A percentile compares a stretch with the other conserved stretches of the same genome.
Conservation (phyloP, 495 filamentous ascomycete species). For the Penicillium atrosanguineum region DNA sequence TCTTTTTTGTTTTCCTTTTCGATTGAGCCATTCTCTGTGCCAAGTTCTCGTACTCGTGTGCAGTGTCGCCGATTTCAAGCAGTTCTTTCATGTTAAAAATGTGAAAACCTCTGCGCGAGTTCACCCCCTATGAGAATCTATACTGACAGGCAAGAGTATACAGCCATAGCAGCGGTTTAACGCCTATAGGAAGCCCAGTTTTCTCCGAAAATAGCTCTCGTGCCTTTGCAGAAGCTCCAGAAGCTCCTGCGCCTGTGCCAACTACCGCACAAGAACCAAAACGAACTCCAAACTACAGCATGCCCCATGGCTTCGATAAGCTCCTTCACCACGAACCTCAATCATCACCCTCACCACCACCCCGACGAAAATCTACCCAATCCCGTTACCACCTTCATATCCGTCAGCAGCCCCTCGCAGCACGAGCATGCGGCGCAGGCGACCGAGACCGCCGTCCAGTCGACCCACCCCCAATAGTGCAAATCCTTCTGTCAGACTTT, state of each 20-base stretch:
- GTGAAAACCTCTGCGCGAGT: background rate
- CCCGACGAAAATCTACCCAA: slow-evolving; percentile 18
- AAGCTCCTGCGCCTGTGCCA: slow-evolving; percentile 11
- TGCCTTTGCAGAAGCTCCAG: slow-evolving; percentile 13
- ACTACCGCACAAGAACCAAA: slow-evolving; percentile 10
- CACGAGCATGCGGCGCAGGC: slow-evolving; percentile 90
- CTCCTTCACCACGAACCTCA: slow-evolving; percentile 38
- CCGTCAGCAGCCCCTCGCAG: slow-evolving; percentile 87
- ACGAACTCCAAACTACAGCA: slow-evolving; percentile 26
- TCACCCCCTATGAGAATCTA: background rate
- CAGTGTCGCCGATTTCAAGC: background rate
- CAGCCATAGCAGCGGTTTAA: slow-evolving; percentile 35
- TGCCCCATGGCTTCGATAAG: slow-evolving; percentile 43
- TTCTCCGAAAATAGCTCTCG: slow-evolving; percentile 32
- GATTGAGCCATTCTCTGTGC: slow-evolving; percentile 17
- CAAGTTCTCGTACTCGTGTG: slow-evolving; percentile 19
- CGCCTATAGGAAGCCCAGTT: slow-evolving; percentile 33
- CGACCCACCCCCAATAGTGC: slow-evolving; percentile 92
- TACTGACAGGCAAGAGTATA: slow-evolving; percentile 9
- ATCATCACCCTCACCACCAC: slow-evolving; percentile 27
- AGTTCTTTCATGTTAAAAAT: background rate
- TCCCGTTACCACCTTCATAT: slow-evolving; percentile 62
- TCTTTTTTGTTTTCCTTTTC: slow-evolving; percentile 17
- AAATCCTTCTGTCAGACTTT: slow-evolving; percentile 72
- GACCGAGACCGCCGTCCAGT: slow-evolving; percentile 91